phyloP scores from a whole-genome alignment of 768 basidiomycete genomes.

The Tulasnella sp. region DNA sequence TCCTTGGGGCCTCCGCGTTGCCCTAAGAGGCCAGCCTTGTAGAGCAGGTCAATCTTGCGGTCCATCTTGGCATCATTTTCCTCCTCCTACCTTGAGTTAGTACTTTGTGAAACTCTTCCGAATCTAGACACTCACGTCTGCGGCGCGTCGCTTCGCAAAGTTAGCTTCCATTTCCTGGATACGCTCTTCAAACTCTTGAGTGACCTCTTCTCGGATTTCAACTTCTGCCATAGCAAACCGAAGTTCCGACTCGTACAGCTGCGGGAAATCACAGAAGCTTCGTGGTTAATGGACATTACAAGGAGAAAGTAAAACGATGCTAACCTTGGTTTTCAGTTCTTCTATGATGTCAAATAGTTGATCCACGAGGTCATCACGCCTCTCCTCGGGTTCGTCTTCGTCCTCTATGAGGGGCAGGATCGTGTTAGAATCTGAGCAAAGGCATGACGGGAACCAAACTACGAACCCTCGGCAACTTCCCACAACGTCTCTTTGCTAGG shows the following conservation, averaged over 20 bases:
- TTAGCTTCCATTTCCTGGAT: conserved; percentile 76
- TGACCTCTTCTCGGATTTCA: conserved; percentile 83
- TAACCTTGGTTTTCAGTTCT: conserved; percentile 61
- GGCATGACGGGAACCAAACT: not conserved
- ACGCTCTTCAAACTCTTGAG: conserved; percentile 80
- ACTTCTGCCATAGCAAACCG: conserved; percentile 76
- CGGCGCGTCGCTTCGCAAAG: conserved; percentile 62
- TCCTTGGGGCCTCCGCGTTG: not conserved
- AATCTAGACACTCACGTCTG: conserved; percentile 51
- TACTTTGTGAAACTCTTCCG: not conserved
- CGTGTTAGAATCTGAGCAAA: not conserved
- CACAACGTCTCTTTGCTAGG: conserved; percentile 59
- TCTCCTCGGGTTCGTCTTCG: conserved; percentile 63
- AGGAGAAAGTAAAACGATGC: conserved; percentile 14
- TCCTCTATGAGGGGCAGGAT: conserved; percentile 37
- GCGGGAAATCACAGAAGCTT: not conserved
- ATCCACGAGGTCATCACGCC: conserved; percentile 79
- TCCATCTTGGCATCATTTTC: conserved; percentile 80
- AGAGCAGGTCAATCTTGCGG: conserved; percentile 89
- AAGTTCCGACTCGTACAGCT: conserved; percentile 88
- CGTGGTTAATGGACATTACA: too few relatives aligned
- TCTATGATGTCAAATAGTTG: conserved; percentile 88
- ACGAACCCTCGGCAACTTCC: conserved; percentile 75
- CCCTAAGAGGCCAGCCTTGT: conserved; percentile 53
- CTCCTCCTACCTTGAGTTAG: conserved; percentile 43